Evolutionary conservation across 768 basidiomycete genomes (phyloP).

Genomic region (Hericium erinaceus): DNA sequence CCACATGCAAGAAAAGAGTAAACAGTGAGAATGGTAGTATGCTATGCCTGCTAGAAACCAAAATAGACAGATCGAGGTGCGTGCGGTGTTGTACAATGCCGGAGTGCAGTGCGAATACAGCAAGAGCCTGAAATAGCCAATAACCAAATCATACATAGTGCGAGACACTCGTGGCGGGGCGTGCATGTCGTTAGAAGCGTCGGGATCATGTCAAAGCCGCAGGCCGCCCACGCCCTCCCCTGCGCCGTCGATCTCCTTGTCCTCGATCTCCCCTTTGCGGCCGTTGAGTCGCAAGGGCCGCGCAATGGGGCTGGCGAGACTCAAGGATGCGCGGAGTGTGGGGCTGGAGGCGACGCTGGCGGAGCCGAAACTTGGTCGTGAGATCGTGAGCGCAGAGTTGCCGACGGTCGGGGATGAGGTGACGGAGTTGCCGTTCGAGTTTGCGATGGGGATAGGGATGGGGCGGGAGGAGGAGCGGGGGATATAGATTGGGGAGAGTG

Average conservation of each 20-base stretch:
- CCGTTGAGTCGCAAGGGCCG: slow-evolving; percentile 50
- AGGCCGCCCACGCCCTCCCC: slow-evolving; percentile 69
- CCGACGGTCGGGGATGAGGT: slow-evolving; percentile 67
- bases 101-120: too few relatives aligned
- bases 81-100: too few relatives aligned
- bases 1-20: too few relatives aligned
- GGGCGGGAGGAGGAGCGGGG: slow-evolving; percentile 42
- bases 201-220: slow-evolving; percentile 13
- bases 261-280: slow-evolving; percentile 44
- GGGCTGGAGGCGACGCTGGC: slow-evolving; percentile 63
- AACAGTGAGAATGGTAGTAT: too few relatives aligned
- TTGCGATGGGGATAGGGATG: slow-evolving; percentile 56
- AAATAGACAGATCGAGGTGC: too few relatives aligned
- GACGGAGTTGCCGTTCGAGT: slow-evolving; percentile 53
- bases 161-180: too few relatives aligned
- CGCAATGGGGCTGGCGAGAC: slow-evolving; percentile 69
- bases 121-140: too few relatives aligned
- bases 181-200: too few relatives aligned
- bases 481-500: slow-evolving; percentile 40
- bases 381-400: slow-evolving; percentile 32
- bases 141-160: too few relatives aligned
- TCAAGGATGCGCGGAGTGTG: slow-evolving; percentile 60
- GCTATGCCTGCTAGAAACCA: too few relatives aligned
- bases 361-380: slow-evolving; percentile 28
- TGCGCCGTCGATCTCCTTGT: slow-evolving; percentile 68